A percentile compares a stretch with the other conserved stretches of the same genome.
phyloP scores from a whole-genome alignment of 805 yeast species.

The Phaffomyces antillensis region DNA sequence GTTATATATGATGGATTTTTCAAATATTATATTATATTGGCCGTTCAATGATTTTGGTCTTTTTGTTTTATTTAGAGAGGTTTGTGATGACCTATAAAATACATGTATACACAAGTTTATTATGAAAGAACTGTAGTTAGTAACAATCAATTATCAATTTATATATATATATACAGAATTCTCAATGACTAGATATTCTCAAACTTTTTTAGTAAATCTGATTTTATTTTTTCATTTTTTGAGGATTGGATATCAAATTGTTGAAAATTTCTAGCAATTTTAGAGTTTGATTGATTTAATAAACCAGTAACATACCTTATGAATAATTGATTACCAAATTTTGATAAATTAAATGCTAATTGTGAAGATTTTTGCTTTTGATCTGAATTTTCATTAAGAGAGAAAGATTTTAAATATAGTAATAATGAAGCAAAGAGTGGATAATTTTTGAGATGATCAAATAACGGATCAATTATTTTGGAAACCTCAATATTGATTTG shows the following conservation, averaged over 20 bases:
- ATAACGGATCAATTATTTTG: constrained; percentile 9
- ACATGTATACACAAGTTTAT: too few relatives aligned
- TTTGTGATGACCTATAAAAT: background rate
- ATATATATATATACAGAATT: too few relatives aligned
- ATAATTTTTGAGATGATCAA: constrained; percentile 12
- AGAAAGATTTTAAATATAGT: constrained; percentile 17
- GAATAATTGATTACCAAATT: constrained; percentile 18
- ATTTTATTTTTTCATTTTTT: constrained; percentile 13
- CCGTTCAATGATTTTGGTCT: background rate
- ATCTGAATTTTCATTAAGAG: constrained; percentile 22
- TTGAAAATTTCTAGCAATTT: constrained; percentile 18
- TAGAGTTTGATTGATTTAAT: constrained; percentile 17
- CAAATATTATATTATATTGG: too few relatives aligned
- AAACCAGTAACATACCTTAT: constrained; percentile 21
- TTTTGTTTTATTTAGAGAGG: background rate
- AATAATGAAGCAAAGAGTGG: constrained; percentile 19
- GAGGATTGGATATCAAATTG: constrained; percentile 19
- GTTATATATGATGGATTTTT: background rate
- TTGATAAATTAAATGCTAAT: constrained; percentile 20
- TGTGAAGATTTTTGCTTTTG: constrained; percentile 24
- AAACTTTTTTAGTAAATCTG: too few relatives aligned
- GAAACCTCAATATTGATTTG: constrained; percentile 10
- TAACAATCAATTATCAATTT: too few relatives aligned
- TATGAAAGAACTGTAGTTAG: too few relatives aligned
- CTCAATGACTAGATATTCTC: too few relatives aligned